A percentile compares a stretch with the other conserved stretches of the same genome.
Conservation (phyloP, 805 yeast species). For the Spathaspora gorwiae region DNA sequence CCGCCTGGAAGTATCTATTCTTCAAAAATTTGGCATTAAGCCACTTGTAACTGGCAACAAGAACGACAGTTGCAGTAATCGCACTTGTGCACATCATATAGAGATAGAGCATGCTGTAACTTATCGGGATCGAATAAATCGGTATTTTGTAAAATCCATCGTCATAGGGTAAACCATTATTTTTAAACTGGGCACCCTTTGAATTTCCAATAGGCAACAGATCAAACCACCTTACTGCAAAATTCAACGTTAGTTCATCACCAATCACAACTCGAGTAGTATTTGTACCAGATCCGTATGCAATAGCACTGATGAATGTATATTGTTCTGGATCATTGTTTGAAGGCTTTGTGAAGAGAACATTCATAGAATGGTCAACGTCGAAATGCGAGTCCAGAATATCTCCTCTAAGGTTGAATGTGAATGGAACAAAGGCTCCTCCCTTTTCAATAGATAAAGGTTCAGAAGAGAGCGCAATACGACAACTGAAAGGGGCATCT, state of each 20-base stretch:
- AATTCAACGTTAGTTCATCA: slow-evolving; percentile 50
- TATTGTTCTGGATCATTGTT: slow-evolving; percentile 24
- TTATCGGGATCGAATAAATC: slow-evolving; percentile 21
- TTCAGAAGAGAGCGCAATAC: slow-evolving; percentile 49
- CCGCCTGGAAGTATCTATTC: slow-evolving; percentile 16
- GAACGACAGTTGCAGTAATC: slow-evolving; percentile 19
- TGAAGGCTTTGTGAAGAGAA: slow-evolving; percentile 41
- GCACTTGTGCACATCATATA: slow-evolving; percentile 18
- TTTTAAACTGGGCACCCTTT: slow-evolving; percentile 3
- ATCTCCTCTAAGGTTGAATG: slow-evolving; percentile 62
- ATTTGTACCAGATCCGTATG: slow-evolving; percentile 58
- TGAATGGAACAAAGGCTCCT: slow-evolving; percentile 52
- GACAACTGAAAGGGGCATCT: slow-evolving; percentile 71
- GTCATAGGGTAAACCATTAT: slow-evolving; percentile 25
- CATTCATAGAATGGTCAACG: slow-evolving; percentile 53
- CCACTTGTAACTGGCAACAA: slow-evolving; percentile 21
- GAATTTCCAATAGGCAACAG: slow-evolving; percentile 12
- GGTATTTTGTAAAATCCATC: slow-evolving; percentile 42
- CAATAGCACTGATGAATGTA: slow-evolving; percentile 50
- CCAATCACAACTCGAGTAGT: slow-evolving; percentile 64
- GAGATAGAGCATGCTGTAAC: slow-evolving; percentile 16
- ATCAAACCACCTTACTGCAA: slow-evolving; percentile 57
- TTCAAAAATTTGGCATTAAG: slow-evolving; percentile 14
- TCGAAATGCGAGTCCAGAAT: slow-evolving; percentile 67
- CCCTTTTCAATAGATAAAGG: slow-evolving; percentile 38